A percentile compares a stretch with the other conserved stretches of the same genome.
phyloP scores from a whole-genome alignment of 2,329 filamentous ascomycete genomes.

The Cladosporium sp. region DNA sequence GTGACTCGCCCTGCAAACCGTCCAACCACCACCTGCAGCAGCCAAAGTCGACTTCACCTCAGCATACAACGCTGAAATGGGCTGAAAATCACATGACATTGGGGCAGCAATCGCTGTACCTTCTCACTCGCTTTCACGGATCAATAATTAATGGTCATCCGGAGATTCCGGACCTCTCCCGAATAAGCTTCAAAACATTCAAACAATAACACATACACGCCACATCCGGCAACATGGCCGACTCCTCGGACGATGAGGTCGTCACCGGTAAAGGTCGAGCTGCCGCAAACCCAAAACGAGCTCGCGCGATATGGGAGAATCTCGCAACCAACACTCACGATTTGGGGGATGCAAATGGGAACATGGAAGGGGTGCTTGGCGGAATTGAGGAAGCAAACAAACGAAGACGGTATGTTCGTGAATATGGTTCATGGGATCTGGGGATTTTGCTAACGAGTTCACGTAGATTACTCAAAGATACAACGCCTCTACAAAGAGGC shows the following conservation, averaged over 20 bases:
- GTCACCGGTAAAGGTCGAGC: constrained; percentile 25
- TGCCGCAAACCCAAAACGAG: constrained; percentile 34
- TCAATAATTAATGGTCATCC: background rate
- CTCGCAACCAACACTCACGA: constrained; percentile 36
- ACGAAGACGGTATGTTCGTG: constrained; percentile 32
- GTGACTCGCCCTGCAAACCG: background rate
- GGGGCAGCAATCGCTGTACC: constrained; percentile 15
- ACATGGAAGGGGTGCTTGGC: constrained; percentile 38
- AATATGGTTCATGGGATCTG: constrained; percentile 1
- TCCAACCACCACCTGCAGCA: background rate
- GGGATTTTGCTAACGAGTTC: constrained; percentile 28
- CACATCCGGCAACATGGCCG: constrained; percentile 29
- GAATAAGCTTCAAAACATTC: background rate
- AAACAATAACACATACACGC: background rate
- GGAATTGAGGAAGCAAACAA: constrained; percentile 42
- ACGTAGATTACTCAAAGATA: constrained; percentile 78
- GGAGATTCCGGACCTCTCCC: background rate
- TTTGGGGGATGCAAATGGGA: constrained; percentile 36
- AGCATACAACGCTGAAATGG: constrained; percentile 6
- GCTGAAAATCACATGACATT: background rate
- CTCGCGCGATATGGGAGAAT: constrained; percentile 40
- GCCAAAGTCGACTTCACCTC: constrained; percentile 14
- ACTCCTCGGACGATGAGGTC: constrained; percentile 35
- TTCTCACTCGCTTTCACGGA: background rate
- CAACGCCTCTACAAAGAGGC: constrained; percentile 89